Evolutionary conservation across 345 rosid species (phyloP).

Genomic region (Boechera divaricarpa): DNA sequence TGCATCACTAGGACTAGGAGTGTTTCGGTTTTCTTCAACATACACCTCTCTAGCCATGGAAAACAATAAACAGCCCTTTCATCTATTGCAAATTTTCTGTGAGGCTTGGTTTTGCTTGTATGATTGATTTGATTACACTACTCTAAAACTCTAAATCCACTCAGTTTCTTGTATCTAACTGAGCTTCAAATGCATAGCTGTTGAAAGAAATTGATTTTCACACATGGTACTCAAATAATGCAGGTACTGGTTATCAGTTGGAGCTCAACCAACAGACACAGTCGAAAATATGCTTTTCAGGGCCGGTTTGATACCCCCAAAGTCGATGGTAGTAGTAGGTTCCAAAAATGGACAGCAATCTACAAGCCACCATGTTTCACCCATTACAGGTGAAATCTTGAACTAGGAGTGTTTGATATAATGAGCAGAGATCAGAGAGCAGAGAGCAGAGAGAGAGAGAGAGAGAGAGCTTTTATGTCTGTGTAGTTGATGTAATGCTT

Average conservation of each 20-base stretch:
- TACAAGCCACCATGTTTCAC: constrained; percentile 64
- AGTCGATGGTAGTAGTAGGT: constrained; percentile 72
- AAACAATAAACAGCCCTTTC: constrained; percentile 3
- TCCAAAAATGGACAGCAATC: constrained; percentile 70
- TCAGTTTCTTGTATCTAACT: neutral
- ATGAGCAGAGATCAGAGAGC: neutral
- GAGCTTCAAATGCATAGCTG: neutral
- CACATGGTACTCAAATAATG: neutral
- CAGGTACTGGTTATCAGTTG: constrained; percentile 97
- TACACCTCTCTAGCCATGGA: neutral
- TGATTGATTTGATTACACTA: neutral
- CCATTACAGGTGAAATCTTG: constrained; percentile 71
- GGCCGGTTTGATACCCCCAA: constrained; percentile 83
- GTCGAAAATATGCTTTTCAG: constrained; percentile 78
- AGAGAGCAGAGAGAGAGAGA: neutral
- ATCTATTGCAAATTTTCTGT: neutral
- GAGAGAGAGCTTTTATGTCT: constrained; percentile 8
- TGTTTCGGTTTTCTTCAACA: constrained; percentile 3
- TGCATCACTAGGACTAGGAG: constrained; percentile 13
- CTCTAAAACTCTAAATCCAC: neutral
- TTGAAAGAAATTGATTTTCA: neutral
- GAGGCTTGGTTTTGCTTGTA: constrained; percentile 3
- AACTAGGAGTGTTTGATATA: constrained; percentile 33
- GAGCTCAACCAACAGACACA: constrained; percentile 91
- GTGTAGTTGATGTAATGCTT: neutral